Conservation (phyloP, 371 early-diverging fungal genomes). For the Sporodiniella umbellata region DNA sequence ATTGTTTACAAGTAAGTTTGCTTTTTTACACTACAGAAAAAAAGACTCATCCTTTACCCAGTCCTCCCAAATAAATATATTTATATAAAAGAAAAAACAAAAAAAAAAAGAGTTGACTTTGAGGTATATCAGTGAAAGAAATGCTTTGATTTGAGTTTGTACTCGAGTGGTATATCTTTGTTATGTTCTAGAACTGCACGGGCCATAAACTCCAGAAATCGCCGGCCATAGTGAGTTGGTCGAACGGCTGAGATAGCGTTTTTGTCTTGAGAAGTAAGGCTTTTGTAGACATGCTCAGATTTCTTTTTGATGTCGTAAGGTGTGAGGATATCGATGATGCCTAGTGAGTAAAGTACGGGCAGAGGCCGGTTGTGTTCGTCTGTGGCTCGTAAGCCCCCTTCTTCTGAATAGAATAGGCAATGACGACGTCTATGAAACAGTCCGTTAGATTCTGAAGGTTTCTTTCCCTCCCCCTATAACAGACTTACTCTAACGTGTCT, state of each 20-base stretch:
- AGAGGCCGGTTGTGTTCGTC: slow-evolving; percentile 65
- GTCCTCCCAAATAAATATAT: slow-evolving; percentile 18
- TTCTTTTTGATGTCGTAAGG: slow-evolving; percentile 88
- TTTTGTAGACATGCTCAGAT: slow-evolving; percentile 87
- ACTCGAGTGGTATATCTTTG: slow-evolving; percentile 32
- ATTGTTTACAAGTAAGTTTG: slow-evolving; percentile 64
- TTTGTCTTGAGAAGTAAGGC: slow-evolving; percentile 68
- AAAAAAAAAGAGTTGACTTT: background rate
- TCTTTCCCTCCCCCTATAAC: no score
- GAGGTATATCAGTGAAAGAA: background rate
- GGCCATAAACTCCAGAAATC: slow-evolving; percentile 62
- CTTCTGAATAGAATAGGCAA: slow-evolving; percentile 85
- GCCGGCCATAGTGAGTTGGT: slow-evolving; percentile 78
- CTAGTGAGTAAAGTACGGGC: slow-evolving; percentile 84
- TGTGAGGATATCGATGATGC: slow-evolving; percentile 97
- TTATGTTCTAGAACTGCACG: slow-evolving; percentile 24
- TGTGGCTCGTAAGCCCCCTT: slow-evolving; percentile 88
- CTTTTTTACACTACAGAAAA: background rate
- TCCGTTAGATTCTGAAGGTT: background rate
- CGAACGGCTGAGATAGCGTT: slow-evolving; percentile 88
- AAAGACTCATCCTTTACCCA: background rate
- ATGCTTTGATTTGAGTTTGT: slow-evolving; percentile 12
- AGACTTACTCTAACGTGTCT: slow-evolving; percentile 44
- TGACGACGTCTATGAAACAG: slow-evolving; percentile 49
- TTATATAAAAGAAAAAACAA: background rate